These are phyloP conservation scores for Omphalotus guepiniiformis DNA, from an alignment of 768 basidiomycete genomes.

Conservation along the genomic window DNA sequence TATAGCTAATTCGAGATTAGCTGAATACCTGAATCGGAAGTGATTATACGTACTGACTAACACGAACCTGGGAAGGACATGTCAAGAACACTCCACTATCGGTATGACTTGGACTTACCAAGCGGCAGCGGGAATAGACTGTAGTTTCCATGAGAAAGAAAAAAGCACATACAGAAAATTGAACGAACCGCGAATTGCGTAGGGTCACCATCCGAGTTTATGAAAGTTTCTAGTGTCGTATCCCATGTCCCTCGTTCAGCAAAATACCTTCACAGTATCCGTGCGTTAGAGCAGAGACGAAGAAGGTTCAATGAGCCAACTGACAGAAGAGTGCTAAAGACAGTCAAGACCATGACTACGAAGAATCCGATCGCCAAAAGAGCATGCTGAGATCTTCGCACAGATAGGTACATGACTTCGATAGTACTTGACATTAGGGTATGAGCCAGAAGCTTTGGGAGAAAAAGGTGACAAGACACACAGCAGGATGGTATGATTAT, in stretches of 20 bases:
- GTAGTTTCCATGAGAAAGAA: background rate
- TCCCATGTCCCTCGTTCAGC: slow-evolving; percentile 92
- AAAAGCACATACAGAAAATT: background rate
- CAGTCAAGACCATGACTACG: slow-evolving; percentile 79
- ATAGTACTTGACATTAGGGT: slow-evolving; percentile 54
- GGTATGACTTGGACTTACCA: slow-evolving; percentile 53
- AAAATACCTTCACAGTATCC: slow-evolving; percentile 57
- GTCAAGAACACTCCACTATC: background rate
- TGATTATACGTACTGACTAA: slow-evolving; percentile 62
- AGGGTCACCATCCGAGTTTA: slow-evolving; percentile 82
- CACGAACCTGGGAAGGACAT: slow-evolving; percentile 48
- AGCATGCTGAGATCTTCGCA: slow-evolving; percentile 82
- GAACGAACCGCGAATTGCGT: slow-evolving; percentile 66
- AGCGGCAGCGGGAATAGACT: slow-evolving; percentile 71
- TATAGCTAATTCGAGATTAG: slow-evolving; percentile 51
- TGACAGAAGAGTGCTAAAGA: slow-evolving; percentile 83
- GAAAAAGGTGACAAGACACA: slow-evolving; percentile 31
- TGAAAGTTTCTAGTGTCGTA: slow-evolving; percentile 68
- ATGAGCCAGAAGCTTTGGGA: background rate
- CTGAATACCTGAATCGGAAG: background rate
- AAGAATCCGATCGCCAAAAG: slow-evolving; percentile 86
- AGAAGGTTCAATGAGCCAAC: slow-evolving; percentile 20
- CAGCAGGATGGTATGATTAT: slow-evolving; percentile 80
- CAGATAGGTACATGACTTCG: slow-evolving; percentile 90
- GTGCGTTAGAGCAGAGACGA: background rate